phyloP scores from a whole-genome alignment of 768 basidiomycete genomes.

The Mycena belliarum region DNA sequence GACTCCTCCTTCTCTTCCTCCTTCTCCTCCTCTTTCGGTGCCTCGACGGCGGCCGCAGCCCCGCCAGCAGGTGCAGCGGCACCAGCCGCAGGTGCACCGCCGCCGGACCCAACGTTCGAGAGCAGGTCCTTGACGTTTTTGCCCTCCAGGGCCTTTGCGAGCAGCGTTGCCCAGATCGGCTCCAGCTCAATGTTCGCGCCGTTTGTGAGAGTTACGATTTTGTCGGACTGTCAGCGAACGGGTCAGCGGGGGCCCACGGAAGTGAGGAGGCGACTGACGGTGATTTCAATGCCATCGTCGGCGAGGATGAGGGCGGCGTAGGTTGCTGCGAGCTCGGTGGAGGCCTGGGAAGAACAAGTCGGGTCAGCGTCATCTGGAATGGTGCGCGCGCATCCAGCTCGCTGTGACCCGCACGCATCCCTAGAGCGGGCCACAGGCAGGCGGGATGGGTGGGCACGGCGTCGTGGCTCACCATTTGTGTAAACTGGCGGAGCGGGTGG shows the following conservation, averaged over 20 bases:
- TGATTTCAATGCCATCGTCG: slow-evolving; percentile 96
- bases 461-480: not conserved
- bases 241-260: not conserved
- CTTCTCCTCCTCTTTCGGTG: slow-evolving; percentile 77
- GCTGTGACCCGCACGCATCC: not conserved
- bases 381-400: not conserved
- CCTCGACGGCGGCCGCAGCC: slow-evolving; percentile 66
- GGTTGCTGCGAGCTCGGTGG: slow-evolving; percentile 84
- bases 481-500: not conserved
- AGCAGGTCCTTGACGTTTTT: slow-evolving; percentile 97
- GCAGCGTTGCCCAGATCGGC: slow-evolving; percentile 95
- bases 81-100: slow-evolving; percentile 74
- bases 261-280: slow-evolving; percentile 57
- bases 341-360: slow-evolving; percentile 38
- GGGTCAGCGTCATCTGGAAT: slow-evolving; percentile 20
- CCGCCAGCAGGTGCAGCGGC: slow-evolving; percentile 52
- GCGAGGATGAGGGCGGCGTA: slow-evolving; percentile 99
- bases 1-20: slow-evolving; percentile 89
- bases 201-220: slow-evolving; percentile 80
- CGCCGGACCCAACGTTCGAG: slow-evolving; percentile 92
- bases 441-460: not conserved
- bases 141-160: slow-evolving; percentile 97
- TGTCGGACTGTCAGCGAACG: slow-evolving; percentile 70
- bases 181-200: slow-evolving; percentile 89
- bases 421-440: not conserved